Evolutionary conservation across 108 stramenopile species (phyloP), one percentile per base, ranked within the genome.

Genomic region (Seminavis robusta): DNA sequence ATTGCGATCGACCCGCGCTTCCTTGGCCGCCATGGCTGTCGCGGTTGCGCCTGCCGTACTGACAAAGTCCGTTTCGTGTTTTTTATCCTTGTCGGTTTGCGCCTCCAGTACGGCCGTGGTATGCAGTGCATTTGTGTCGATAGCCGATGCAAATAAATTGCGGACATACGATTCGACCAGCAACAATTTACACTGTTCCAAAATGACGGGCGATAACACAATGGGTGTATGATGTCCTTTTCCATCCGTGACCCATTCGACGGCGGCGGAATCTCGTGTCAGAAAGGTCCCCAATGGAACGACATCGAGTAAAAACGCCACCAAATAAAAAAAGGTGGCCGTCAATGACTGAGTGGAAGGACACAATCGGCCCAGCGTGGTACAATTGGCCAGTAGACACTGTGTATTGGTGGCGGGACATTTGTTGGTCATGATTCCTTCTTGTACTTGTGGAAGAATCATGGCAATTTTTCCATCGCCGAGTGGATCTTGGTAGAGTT

Each of bases 201-300:
- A 45, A 34, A 93, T 74, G 34, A 83, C 67, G 19, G 71, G 63
- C 1, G 83, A 83, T 9, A 93, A 52, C 0, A 89, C 83, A 34
- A 93, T 73, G 0, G 87, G 84, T 25, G 79, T 71, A 11, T 74
- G 79, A 52, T 69, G 74, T 10, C 84, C 79, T 6, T 77, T 59
- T n/a, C 86, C 88, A 36, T 78, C 77, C 16, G 71, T 69, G 17
- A 93, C 66, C 91, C 91, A 89, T 46, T 82, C 87, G 11, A 93
- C 85, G 2, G 79, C 84, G 31, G 80, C 61, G 44, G 83, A 83
- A 19, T 79, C 61, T 10, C 70, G 56, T 7, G 77, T 66, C 17
- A 67, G 61, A 41, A 93, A 81, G 1, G 87, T 85, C 23, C 81
- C 83, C 15, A 86, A 31, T 1, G 91, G 91, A 19, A 82, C 69